phyloP scores from a whole-genome alignment of 2,329 filamentous ascomycete genomes.

The Fusarium penzigii region DNA sequence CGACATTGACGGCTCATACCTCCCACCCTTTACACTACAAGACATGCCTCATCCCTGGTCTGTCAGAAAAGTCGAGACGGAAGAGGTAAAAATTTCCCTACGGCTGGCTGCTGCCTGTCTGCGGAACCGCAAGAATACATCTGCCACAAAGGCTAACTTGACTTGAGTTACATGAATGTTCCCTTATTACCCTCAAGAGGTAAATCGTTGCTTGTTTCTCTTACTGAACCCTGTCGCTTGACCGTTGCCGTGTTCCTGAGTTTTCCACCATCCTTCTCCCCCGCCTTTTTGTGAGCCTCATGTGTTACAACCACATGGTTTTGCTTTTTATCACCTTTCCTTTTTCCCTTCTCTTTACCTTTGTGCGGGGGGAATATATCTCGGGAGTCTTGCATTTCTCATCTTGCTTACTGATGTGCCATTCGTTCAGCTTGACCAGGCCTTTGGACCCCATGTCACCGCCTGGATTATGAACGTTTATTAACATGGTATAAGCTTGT shows the following conservation, averaged over 20 bases:
- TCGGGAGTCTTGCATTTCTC: background rate
- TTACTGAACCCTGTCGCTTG: too few species aligned
- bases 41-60: background rate
- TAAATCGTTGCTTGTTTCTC: too few species aligned
- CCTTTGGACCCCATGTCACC: too few species aligned
- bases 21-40: conserved; percentile 3
- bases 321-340: background rate
- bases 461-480: too few species aligned
- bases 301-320: background rate
- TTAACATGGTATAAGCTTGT: too few species aligned
- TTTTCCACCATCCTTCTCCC: background rate
- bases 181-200: background rate
- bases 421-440: too few species aligned
- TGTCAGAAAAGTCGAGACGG: background rate
- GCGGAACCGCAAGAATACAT: conserved; percentile 8
- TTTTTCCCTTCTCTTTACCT: background rate
- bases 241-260: background rate
- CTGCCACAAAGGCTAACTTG: conserved; percentile 1
- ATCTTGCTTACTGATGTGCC: too few species aligned
- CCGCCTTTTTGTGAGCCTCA: background rate
- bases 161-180: background rate
- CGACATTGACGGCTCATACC: background rate
- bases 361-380: background rate
- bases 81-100: background rate
- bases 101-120: background rate